Evolutionary conservation across 169 alveolate species (phyloP), one percentile per base, ranked within the genome.

Genomic region (Eimeria sp.): DNA sequence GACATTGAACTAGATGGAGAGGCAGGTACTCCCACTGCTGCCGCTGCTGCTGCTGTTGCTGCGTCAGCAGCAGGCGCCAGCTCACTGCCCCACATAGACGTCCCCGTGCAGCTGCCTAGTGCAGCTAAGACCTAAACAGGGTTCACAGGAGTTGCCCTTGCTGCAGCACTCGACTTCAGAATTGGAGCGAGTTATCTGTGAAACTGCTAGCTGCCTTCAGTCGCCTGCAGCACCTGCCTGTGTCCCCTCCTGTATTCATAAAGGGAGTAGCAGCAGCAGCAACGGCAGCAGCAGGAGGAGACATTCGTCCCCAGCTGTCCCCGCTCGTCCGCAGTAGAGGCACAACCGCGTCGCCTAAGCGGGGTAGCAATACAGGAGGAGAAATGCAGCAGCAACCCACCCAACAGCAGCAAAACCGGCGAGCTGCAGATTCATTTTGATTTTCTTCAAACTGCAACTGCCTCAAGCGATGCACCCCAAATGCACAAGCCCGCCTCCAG

Each of bases 1-100:
- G 91, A 83, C 43, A 83, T 83, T 25, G 91, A 83, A 61, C 91
- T 83, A 9, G 91, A 57, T 27, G 91, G 51, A 83, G 91, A 83
- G 13, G 34, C 49, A 14, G 91, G 91, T 3, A 51, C 91, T 57
- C 91, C 75, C 5, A 40, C 91, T 30, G 75, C 76, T 83, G 75
- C 72, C 57, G 91, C 27, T 27, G 84, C 84, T 40, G 84, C 84
- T 16, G 84, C 22, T 40, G 84, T 57, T 73, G 51, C 84, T 5
- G 5, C 84, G 25, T 51, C 58, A 5, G 84, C 49, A 34, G 84
- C 84, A 30, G 54, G 51, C 10, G 57, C 84, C 25, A 73, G 40
- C 34, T 34, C 84, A n/a, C 75, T 57, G 72, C 75, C 57, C 13
- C 91, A 51, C 58, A 83, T 83, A 16, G 91, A 83, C 10, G 91